A percentile compares a stretch with the other conserved stretches of the same genome.
phyloP scores from a whole-genome alignment of 169 alveolate genomes.

The Eimeria brunetti region DNA sequence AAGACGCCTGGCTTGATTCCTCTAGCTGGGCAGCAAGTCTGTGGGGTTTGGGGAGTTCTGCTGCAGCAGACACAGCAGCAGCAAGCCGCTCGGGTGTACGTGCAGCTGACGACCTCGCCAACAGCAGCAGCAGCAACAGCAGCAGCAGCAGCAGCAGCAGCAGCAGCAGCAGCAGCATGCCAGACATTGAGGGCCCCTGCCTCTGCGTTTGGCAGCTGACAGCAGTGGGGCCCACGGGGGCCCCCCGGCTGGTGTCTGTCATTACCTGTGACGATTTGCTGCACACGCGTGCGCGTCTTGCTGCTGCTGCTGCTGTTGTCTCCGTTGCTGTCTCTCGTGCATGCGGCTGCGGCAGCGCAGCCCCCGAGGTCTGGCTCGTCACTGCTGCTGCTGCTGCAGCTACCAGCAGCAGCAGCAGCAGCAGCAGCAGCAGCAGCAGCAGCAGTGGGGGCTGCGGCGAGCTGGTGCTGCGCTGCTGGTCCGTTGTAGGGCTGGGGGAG shows the following conservation, averaged over 20 bases:
- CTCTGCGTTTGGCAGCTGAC: slow-evolving; percentile 75
- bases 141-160: background rate
- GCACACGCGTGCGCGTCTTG: slow-evolving; percentile 54
- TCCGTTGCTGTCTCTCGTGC: slow-evolving; percentile 13
- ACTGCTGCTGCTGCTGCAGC: slow-evolving; percentile 28
- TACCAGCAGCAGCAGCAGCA: slow-evolving; percentile 33
- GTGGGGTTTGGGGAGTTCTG: slow-evolving; percentile 10
- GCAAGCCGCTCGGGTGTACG: background rate
- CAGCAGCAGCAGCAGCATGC: too few species aligned
- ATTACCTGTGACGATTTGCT: slow-evolving; percentile 75
- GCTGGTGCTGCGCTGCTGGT: slow-evolving; percentile 44
- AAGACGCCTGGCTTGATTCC: slow-evolving; percentile 42
- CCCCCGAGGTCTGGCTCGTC: slow-evolving; percentile 54
- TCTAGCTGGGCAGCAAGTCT: slow-evolving; percentile 33
- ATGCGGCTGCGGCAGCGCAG: slow-evolving; percentile 20
- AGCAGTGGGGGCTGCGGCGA: background rate
- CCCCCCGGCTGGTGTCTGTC: slow-evolving; percentile 74
- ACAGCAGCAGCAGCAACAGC: too few species aligned
- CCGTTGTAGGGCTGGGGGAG: slow-evolving; percentile 34
- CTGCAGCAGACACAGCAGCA: slow-evolving; percentile 4
- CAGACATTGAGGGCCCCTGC: slow-evolving; percentile 60
- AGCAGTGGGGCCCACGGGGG: slow-evolving; percentile 60
- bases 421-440: slow-evolving; percentile 2
- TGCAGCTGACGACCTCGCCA: slow-evolving; percentile 6
- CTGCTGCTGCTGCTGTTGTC: slow-evolving; percentile 30